Conservation (phyloP, 2,329 filamentous ascomycete genomes). For the Aspergillus brasiliensis region DNA sequence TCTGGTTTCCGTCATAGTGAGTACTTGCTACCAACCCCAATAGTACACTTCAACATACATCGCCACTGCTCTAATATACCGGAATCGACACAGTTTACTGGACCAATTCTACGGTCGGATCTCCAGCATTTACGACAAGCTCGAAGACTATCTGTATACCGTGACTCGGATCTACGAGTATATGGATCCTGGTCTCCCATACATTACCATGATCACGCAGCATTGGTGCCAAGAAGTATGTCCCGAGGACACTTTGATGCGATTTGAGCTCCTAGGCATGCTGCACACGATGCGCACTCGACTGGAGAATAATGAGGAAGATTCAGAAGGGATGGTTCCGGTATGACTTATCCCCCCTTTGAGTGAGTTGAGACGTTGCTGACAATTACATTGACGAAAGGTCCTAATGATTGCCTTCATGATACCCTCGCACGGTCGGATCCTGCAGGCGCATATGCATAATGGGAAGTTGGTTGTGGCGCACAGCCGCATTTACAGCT, state of each 20-base stretch:
- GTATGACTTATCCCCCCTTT: not conserved
- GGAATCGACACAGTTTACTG: too few relatives aligned
- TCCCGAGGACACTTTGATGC: not conserved
- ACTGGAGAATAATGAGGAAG: not conserved
- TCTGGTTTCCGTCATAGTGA: too few relatives aligned
- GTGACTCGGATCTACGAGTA: not conserved
- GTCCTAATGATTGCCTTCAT: not conserved
- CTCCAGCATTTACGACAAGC: not conserved
- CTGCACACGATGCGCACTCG: not conserved
- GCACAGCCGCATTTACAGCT: not conserved
- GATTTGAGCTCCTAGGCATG: not conserved
- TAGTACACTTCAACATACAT: too few relatives aligned
- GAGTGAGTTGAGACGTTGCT: rapidly evolving
- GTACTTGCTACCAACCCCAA: too few relatives aligned
- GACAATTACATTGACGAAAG: not conserved
- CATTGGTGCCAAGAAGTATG: not conserved
- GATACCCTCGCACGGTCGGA: not conserved
- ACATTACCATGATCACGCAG: not conserved
- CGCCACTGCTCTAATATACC: too few relatives aligned
- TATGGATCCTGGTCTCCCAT: not conserved
- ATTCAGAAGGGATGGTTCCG: not conserved
- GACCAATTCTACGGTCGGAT: too few relatives aligned
- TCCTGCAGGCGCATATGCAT: not conserved
- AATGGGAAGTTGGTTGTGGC: not conserved
- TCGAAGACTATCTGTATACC: not conserved